These are phyloP conservation scores for Talaromyces amestolkiae DNA, from an alignment of 2,329 filamentous ascomycete species.

Conservation along the genomic window DNA sequence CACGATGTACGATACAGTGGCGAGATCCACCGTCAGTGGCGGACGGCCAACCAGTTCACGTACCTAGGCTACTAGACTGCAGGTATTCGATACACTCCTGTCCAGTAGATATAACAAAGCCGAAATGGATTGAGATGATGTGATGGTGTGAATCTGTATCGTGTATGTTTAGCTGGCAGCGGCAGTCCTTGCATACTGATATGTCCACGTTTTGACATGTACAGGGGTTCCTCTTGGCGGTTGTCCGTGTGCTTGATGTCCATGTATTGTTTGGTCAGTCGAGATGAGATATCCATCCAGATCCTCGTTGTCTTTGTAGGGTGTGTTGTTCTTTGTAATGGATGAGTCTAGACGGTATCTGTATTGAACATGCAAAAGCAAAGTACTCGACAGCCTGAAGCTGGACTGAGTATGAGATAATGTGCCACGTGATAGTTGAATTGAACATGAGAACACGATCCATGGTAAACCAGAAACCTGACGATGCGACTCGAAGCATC, in stretches of 20 bases:
- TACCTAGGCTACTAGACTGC: neutral
- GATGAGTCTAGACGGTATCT: neutral
- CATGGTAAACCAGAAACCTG: neutral
- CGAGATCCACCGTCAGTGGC: neutral
- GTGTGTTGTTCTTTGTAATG: neutral
- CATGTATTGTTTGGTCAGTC: neutral
- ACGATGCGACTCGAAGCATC: neutral
- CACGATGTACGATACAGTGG: neutral
- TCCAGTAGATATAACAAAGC: neutral
- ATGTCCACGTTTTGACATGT: neutral
- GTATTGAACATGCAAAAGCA: neutral
- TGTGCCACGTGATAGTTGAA: neutral
- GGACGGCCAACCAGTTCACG: neutral
- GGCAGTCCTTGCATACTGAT: neutral
- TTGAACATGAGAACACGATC: neutral
- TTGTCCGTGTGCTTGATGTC: slow-evolving; percentile 1
- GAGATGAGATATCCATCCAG: neutral
- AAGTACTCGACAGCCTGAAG: neutral
- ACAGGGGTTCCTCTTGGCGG: slow-evolving; percentile 6
- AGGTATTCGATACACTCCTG: neutral
- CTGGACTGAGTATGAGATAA: neutral
- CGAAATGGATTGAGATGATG: neutral
- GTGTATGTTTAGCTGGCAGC: neutral
- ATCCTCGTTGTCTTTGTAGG: neutral
- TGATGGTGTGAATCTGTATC: neutral